A percentile compares a stretch with the other conserved stretches of the same genome.
phyloP scores from a whole-genome alignment of 495 filamentous ascomycete species.

The Annulohypoxylon nitens region DNA sequence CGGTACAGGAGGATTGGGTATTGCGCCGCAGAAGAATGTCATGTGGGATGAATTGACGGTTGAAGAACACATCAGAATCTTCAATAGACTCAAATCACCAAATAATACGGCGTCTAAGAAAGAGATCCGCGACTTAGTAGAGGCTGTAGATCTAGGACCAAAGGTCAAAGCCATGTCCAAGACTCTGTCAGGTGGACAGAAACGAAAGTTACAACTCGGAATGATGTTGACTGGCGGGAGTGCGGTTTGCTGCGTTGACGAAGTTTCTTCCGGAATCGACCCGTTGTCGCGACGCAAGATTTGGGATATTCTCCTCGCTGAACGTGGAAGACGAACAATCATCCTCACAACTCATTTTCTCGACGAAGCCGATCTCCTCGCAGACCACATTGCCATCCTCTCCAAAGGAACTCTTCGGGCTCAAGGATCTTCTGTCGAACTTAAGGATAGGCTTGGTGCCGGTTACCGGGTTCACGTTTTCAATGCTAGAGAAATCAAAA shows the following conservation, averaged over 20 bases:
- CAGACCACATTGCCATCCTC: conserved; percentile 82
- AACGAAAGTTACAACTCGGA: conserved; percentile 89
- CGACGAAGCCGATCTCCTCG: conserved; percentile 81
- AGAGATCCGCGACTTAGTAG: conserved; percentile 70
- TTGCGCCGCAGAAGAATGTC: conserved; percentile 91
- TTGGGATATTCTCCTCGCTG: conserved; percentile 88
- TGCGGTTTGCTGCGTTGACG: conserved; percentile 87
- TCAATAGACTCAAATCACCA: conserved; percentile 79
- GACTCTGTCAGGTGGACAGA: conserved; percentile 88
- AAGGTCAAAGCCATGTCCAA: conserved; percentile 75
- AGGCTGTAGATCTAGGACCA: conserved; percentile 74
- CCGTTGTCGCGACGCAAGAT: conserved; percentile 84
- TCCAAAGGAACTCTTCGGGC: conserved; percentile 78
- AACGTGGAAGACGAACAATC: conserved; percentile 81
- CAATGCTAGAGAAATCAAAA: conserved; percentile 58
- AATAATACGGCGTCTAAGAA: conserved; percentile 63
- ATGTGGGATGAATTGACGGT: conserved; percentile 88
- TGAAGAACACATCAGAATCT: conserved; percentile 81
- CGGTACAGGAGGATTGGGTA: conserved; percentile 80
- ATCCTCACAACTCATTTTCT: conserved; percentile 89
- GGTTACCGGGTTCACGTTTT: conserved; percentile 83
- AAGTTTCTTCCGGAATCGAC: conserved; percentile 86
- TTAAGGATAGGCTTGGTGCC: conserved; percentile 76
- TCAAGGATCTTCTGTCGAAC: conserved; percentile 80
- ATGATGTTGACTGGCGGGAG: conserved; percentile 93